phyloP scores from a whole-genome alignment of 768 basidiomycete genomes.

The Suillus plorans region DNA sequence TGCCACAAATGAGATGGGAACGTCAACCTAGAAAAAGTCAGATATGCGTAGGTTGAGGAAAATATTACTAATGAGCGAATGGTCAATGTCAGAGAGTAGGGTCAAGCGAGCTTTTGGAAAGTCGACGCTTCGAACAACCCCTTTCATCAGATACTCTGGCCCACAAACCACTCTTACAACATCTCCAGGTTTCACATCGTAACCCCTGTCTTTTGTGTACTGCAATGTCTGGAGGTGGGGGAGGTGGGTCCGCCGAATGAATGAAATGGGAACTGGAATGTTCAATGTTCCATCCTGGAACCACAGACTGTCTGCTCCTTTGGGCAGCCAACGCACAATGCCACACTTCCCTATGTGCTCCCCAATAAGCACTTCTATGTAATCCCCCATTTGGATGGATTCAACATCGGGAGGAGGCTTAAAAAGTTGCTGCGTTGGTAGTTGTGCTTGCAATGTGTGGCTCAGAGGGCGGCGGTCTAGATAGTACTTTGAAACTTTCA shows the following conservation, averaged over 20 bases:
- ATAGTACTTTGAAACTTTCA: not conserved
- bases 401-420: not conserved
- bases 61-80: not conserved
- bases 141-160: not conserved
- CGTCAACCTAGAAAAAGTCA: not conserved
- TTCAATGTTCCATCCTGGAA: not conserved
- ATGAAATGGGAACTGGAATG: not conserved
- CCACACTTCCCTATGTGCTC: not conserved
- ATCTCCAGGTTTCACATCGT: not conserved
- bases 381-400: not conserved
- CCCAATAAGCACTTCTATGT: not conserved
- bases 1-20: no score
- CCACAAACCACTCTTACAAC: not conserved
- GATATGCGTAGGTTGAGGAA: not conserved
- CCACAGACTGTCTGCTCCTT: not conserved
- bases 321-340: not conserved
- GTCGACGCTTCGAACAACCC: not conserved
- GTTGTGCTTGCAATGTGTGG: not conserved
- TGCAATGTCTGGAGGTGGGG: no score
- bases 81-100: not conserved
- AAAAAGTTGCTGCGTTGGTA: not conserved
- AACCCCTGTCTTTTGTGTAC: not conserved
- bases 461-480: not conserved
- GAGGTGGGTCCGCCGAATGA: not conserved
- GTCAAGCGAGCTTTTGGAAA: not conserved